Evolutionary conservation across 164 flowering plant genomes (phyloP).

Genomic region (Warburgia ugandensis): DNA sequence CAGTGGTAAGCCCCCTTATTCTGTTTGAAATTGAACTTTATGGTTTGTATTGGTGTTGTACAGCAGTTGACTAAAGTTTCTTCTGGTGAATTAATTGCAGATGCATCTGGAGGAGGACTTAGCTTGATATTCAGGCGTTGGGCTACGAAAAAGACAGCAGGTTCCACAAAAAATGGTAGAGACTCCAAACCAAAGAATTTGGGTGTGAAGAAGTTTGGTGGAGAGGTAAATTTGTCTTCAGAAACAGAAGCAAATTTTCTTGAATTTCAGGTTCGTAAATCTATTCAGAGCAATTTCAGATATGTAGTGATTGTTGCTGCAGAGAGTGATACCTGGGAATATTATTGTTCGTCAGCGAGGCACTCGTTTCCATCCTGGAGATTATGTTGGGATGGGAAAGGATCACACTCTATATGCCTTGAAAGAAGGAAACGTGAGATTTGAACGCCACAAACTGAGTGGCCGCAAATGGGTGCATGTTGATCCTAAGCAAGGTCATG

Average conservation of each 20-base stretch:
- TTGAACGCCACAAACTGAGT: slow-evolving; percentile 62
- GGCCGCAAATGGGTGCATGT: slow-evolving; percentile 89
- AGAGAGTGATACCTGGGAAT: slow-evolving; percentile 93
- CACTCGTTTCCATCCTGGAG: slow-evolving; percentile 91
- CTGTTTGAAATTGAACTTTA: not conserved
- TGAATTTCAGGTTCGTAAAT: not conserved
- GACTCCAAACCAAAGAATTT: slow-evolving; percentile 88
- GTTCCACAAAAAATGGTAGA: slow-evolving; percentile 93
- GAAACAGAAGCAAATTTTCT: not conserved
- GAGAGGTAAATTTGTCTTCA: slow-evolving; percentile 54
- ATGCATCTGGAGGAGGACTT: slow-evolving; percentile 56
- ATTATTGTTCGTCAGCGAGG: slow-evolving; percentile 92
- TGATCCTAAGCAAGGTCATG: slow-evolving; percentile 82
- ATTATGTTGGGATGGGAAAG: slow-evolving; percentile 88
- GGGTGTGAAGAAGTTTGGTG: slow-evolving; percentile 96
- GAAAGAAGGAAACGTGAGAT: slow-evolving; percentile 83
- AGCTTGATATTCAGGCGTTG: slow-evolving; percentile 73
- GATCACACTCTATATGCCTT: slow-evolving; percentile 91
- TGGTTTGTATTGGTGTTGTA: not conserved
- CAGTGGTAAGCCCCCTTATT: slow-evolving; percentile 26
- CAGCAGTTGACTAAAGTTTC: not conserved
- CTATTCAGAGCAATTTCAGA: too few relatives aligned
- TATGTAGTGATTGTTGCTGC: slow-evolving; percentile 25
- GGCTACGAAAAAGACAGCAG: slow-evolving; percentile 94
- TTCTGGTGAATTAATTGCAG: slow-evolving; percentile 17